Base-by-base conservation (phyloP, 768 basidiomycete species). In the Leccinum ochraceum region DNA sequence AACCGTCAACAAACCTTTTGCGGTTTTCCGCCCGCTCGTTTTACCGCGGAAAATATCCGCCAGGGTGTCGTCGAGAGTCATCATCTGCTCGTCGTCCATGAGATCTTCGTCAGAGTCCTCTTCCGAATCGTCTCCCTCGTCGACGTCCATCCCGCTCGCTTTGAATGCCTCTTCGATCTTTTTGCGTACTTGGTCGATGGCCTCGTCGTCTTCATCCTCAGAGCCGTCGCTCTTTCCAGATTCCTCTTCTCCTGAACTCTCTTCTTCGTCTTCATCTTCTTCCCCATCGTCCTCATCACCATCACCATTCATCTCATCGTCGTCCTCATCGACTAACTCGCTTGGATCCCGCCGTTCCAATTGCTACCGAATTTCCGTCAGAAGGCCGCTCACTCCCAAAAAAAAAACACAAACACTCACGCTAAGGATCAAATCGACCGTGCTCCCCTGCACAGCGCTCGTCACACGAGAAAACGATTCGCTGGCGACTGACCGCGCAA, bases 1-100 rank as follows among this genome's bases (percentile, higher is more conserved):
- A 51, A 54, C 17, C 9, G 30, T 4, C 16, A 10, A 71, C 81
- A 59, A 56, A 90, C 92, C 85, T 80, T 89, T 92, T 56, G 80
- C 82, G 39, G 77, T 76, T 68, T 85, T 87, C 71, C 81, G 84
- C 57, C 83, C 86, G 58, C 80, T 79, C 24, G 82, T 77, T 61
- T 86, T 84, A 32, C 86, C 80, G 60, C 83, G 83, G 83, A 99
- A 96, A 32, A 94, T 87, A 55, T 88, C 85, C 4, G 92, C 93
- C 7, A 99, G 85, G 70, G 96, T 90, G 53, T 92, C 90, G 69
- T 99, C 96, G 28, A 98, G 85, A 36, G 90, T 90, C 81, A 98
- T 87, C 96, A 99, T 99, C 76, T 97, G 93, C 26, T 98, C 95
- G 70, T 99, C 96, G 70, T 97, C 91, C 88, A 96, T 89, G 30